Base-by-base conservation (phyloP, 331 rosid genomes). In the Malus hybrid region DNA sequence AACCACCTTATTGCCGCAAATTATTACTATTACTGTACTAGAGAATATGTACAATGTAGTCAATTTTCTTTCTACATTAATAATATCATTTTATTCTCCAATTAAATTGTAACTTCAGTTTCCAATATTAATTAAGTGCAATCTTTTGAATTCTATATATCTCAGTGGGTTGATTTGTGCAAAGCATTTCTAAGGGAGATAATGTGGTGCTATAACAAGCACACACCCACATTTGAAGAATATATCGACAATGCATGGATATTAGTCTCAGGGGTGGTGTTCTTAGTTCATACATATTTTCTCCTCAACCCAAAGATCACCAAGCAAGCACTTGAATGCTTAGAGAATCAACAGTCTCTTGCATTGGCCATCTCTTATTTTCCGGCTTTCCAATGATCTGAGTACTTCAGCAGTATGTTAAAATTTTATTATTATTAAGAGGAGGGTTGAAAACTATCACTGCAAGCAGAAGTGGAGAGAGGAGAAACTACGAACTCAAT, bases 351-450 rank as follows among this genome's bases (percentile, higher is more conserved):
- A 88, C 20, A 29, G 72, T n/a, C 80, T 84, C 56, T 24, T 84
- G 29, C 56, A 6, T 50, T 50, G 18, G 19, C 56, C 56, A 6
- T 50, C 56, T 50, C 56, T 48, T 11, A 48, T 48, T 67, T 86
- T 86, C 31, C 83, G 90, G 46, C 83, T 84, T n/a, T 83, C 79
- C 74, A 87, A 90, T 61, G 96, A 90, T 78, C 67, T 86, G 83
- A 90, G 73, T 39, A 86, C 92, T 52, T 84, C 86, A 0, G 20
- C 54, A 36, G 79, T 74, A 24, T 3, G 44, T 39, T 10, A 10
- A 39, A 2, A 22, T 22, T 22, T 22, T 22, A 22, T 22, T 22
- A 22, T 22, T 22, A 22, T 22, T 22, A 22, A 22, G 22, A 22
- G 22, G 22, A 22, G 22, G 22, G 22, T 22, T 22, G 22, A 22